These are phyloP conservation scores for Litchi chinensis DNA, from an alignment of 345 rosid genomes.

Conservation along the genomic window DNA sequence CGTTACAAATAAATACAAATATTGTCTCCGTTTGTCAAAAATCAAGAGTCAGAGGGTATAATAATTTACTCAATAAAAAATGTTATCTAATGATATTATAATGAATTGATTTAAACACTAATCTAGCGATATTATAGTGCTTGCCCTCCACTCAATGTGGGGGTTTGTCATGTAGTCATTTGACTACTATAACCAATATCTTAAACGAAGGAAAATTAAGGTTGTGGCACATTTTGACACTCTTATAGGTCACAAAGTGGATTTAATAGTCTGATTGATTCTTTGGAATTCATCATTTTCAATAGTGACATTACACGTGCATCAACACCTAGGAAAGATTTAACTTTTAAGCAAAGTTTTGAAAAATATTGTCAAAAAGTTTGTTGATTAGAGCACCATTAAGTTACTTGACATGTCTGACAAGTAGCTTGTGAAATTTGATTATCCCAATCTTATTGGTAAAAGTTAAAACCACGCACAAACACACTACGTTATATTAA, in stretches of 20 bases:
- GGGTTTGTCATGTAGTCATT: conserved; percentile 16
- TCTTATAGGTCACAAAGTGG: conserved; percentile 11
- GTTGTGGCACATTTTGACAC: conserved; percentile 18
- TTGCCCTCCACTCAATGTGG: conserved; percentile 15
- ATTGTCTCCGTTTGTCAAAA: too few species aligned
- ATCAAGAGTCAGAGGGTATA: too few species aligned
- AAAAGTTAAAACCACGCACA: background rate
- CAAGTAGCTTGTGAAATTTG: background rate
- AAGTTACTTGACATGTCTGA: background rate
- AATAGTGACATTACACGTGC: background rate
- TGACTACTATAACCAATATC: background rate
- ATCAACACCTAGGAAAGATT: too few species aligned
- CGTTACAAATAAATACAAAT: too few species aligned
- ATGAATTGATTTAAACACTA: too few species aligned
- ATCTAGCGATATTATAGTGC: background rate
- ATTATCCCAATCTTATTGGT: background rate
- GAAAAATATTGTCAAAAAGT: background rate
- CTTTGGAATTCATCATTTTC: background rate
- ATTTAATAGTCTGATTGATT: background rate
- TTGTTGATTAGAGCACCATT: background rate
- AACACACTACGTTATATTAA: too few species aligned
- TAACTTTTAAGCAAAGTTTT: background rate
- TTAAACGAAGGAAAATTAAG: background rate
- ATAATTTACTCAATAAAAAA: background rate
- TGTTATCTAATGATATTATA: conserved; percentile 5